These are phyloP conservation scores for Ensete glaucum DNA, from an alignment of 176 grass and related monocot species.

Conservation along the genomic window DNA sequence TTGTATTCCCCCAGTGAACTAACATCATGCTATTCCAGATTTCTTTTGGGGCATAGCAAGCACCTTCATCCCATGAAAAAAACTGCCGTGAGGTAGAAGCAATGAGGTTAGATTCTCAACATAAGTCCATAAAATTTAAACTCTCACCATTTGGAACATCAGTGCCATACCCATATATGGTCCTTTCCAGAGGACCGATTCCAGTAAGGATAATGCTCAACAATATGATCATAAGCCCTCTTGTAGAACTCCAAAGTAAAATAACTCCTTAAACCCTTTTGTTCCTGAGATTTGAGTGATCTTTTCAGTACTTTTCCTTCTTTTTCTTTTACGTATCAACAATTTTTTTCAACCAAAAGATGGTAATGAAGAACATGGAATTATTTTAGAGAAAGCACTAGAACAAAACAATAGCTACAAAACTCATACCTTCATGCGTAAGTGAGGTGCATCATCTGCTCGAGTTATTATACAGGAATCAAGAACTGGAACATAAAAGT, in stretches of 20 bases:
- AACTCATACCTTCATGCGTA: slow-evolving; percentile 47
- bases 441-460: slow-evolving; percentile 73
- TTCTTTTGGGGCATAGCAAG: slow-evolving; percentile 92
- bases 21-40: slow-evolving; percentile 98
- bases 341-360: neutral
- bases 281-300: slow-evolving; percentile 30
- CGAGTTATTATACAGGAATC: slow-evolving; percentile 91
- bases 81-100: slow-evolving; percentile 45
- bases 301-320: neutral
- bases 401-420: slow-evolving; percentile 3
- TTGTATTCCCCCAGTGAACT: slow-evolving; percentile 96
- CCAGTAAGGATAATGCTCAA: slow-evolving; percentile 82
- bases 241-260: slow-evolving; percentile 75
- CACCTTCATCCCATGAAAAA: slow-evolving; percentile 99
- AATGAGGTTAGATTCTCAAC: slow-evolving; percentile 18
- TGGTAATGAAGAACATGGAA: neutral
- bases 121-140: slow-evolving; percentile 7
- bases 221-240: slow-evolving; percentile 81
- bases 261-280: slow-evolving; percentile 43
- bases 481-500: slow-evolving; percentile 91
- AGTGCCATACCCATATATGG: slow-evolving; percentile 80
- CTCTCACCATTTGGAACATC: slow-evolving; percentile 22
- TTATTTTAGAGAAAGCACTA: slow-evolving; percentile 15
- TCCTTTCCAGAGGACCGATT: slow-evolving; percentile 81
- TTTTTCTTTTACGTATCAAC: too few relatives aligned